Percentiles rank a stretch among this genome's conserved stretches.
These are phyloP conservation scores for Gelatoporia subvermispora DNA, from an alignment of 768 basidiomycete species.

Conservation along the genomic window DNA sequence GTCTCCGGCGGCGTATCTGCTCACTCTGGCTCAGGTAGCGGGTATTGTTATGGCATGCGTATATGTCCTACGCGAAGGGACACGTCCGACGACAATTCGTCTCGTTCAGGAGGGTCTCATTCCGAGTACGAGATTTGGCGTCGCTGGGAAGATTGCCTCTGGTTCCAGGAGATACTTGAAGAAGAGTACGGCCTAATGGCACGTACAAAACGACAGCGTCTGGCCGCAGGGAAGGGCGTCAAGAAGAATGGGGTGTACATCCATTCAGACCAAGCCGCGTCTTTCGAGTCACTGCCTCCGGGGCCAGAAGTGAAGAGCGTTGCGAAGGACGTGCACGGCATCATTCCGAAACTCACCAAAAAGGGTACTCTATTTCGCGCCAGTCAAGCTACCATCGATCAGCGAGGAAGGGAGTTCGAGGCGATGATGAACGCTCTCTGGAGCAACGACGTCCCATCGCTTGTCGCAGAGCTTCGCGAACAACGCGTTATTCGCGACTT, in stretches of 20 bases:
- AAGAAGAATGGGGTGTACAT: constrained; percentile 68
- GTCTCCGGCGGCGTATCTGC: not conserved
- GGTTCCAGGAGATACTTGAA: constrained; percentile 69
- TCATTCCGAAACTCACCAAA: constrained; percentile 64
- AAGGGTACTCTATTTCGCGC: constrained; percentile 71
- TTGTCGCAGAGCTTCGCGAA: constrained; percentile 61
- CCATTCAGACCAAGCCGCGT: constrained; percentile 68
- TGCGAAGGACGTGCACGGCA: constrained; percentile 60
- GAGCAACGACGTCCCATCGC: constrained; percentile 53
- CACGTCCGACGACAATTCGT: constrained; percentile 7
- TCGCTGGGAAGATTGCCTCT: constrained; percentile 78
- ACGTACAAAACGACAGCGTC: constrained; percentile 60
- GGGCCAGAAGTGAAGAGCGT: constrained; percentile 77
- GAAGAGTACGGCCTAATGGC: constrained; percentile 58
- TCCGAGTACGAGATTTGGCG: constrained; percentile 72
- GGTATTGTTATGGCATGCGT: constrained; percentile 57
- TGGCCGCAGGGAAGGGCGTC: constrained; percentile 69
- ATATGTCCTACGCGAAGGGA: constrained; percentile 39
- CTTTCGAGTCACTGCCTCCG: constrained; percentile 81
- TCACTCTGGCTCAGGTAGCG: constrained; percentile 37
- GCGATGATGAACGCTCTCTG: constrained; percentile 58
- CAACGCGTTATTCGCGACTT: constrained; percentile 63
- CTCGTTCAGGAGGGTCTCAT: constrained; percentile 21
- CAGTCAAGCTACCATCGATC: constrained; percentile 59
- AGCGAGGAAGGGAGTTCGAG: constrained; percentile 56